Base-by-base conservation (phyloP, 352 stramenopile species). In the Pythium scleroteichum region DNA sequence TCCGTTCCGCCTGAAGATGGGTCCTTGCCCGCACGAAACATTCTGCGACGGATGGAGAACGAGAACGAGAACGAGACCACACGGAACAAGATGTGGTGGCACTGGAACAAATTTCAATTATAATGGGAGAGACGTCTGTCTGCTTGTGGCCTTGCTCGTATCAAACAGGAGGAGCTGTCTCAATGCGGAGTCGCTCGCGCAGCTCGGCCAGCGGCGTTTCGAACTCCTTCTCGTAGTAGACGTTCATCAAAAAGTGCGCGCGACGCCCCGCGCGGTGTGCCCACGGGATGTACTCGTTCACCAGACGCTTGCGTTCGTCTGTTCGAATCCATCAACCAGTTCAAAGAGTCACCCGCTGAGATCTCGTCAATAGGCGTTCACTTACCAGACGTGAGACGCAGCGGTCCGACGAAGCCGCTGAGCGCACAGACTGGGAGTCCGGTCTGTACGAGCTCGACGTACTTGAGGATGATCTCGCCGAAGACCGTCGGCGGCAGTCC, bases 401-500 rank as follows among this genome's bases (percentile, higher is more conserved):
- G 69, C 8, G 87, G 82, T 1, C 95, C 96, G 2, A 98, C 82
- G 32, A 98, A 91, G 32, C 85, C 89, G 16, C 87, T 95, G 23
- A 99, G 72, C n/a, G 96, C 91, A 35, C 87, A 91, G 38, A 99
- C 82, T 1, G 97, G 97, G 47, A 99, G 74, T 29, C 90, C 87
- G 1, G 95, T 99, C 71, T 99, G 96, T 48, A 96, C 88, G 54
- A 99, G 80, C 75, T 99, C 97, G 32, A 99, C 87, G 78, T 95
- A 98, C 72, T 99, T 99, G 42, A 99, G 84, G 23, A 84, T 89
- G 61, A 99, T 85, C 75, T 99, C 97, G 46, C 96, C 97, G 59
- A 98, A 73, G 1, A 99, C 92, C 6, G 92, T 98, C 13, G 97
- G 94, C 20, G 97, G 97, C 24, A 99, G 69, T 5, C 76, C 91